Evolutionary conservation across 2,329 filamentous ascomycete genomes (phyloP).

Genomic region (Claviceps lovelessii): DNA sequence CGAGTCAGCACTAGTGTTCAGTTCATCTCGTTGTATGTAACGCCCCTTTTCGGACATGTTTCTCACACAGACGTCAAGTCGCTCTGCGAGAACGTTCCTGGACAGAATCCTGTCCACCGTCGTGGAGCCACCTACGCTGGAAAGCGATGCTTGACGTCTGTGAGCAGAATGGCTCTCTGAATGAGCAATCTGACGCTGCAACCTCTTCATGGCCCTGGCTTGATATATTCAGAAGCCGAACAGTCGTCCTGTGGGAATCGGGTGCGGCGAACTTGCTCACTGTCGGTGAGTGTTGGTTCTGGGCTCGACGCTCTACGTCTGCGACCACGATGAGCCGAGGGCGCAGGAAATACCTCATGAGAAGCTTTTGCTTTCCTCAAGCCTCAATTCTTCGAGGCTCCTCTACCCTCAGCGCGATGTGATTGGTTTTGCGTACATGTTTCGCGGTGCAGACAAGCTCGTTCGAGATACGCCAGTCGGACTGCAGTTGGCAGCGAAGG

Average conservation of each 20-base stretch:
- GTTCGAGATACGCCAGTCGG: slow-evolving; percentile 26
- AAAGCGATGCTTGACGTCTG: not conserved
- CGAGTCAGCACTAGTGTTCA: not conserved
- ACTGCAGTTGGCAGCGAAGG: slow-evolving; percentile 35
- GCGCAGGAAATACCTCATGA: slow-evolving; percentile 31
- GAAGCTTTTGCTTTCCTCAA: slow-evolving; percentile 35
- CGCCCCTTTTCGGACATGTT: not conserved
- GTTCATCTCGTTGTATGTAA: not conserved
- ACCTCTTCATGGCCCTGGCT: slow-evolving; percentile 9
- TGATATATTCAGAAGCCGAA: slow-evolving; percentile 4
- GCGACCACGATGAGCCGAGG: not conserved
- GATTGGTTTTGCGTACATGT: slow-evolving; percentile 44
- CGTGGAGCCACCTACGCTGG: not conserved
- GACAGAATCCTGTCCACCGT: not conserved
- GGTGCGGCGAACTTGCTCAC: not conserved
- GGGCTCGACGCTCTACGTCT: not conserved
- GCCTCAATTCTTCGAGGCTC: slow-evolving; percentile 46
- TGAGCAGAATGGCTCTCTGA: not conserved
- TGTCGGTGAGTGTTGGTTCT: not conserved
- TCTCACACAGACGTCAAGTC: not conserved
- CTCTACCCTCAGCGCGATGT: slow-evolving; percentile 37
- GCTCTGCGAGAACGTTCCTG: not conserved
- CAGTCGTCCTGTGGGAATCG: too few relatives aligned
- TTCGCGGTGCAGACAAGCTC: slow-evolving; percentile 36
- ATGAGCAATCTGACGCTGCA: not conserved